Conservation (phyloP, 2,329 filamentous ascomycete species). For the Penicillium sp. region DNA sequence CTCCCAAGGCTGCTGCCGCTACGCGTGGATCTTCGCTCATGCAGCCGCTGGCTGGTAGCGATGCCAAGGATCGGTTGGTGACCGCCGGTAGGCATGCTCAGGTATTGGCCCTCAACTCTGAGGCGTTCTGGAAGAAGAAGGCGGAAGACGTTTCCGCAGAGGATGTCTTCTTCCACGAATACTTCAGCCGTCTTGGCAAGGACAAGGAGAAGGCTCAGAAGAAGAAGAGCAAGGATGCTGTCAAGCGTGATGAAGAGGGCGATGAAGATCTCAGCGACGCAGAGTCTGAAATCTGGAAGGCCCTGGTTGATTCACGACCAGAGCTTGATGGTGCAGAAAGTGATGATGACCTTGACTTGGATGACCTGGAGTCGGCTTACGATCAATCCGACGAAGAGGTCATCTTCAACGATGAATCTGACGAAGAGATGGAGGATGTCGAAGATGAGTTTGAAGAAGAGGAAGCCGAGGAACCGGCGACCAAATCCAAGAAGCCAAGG, state of each 20-base stretch:
- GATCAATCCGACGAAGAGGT: constrained; percentile 49
- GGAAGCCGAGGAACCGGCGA: constrained; percentile 45
- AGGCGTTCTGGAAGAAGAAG: constrained; percentile 90
- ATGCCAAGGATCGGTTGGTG: constrained; percentile 65
- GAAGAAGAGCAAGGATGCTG: constrained; percentile 60
- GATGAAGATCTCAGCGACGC: constrained; percentile 59
- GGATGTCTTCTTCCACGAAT: constrained; percentile 97
- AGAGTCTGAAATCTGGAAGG: constrained; percentile 90
- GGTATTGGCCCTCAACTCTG: constrained; percentile 77
- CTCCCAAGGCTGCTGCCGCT: constrained; percentile 71
- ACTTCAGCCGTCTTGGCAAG: constrained; percentile 80
- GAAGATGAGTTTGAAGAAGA: constrained; percentile 56
- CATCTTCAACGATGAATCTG: constrained; percentile 54
- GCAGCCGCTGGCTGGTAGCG: constrained; percentile 80
- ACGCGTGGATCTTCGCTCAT: constrained; percentile 88
- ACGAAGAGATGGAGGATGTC: constrained; percentile 51
- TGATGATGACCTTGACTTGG: constrained; percentile 64
- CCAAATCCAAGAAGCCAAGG: constrained; percentile 35
- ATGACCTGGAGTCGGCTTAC: constrained; percentile 58
- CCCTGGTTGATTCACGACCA: constrained; percentile 78
- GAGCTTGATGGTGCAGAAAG: constrained; percentile 68
- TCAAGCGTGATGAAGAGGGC: constrained; percentile 47
- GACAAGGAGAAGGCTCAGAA: constrained; percentile 52
- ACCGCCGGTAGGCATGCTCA: constrained; percentile 62
- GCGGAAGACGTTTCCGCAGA: constrained; percentile 85